phyloP scores from a whole-genome alignment of 441 rosid species.

The Theobroma grandiflorum region DNA sequence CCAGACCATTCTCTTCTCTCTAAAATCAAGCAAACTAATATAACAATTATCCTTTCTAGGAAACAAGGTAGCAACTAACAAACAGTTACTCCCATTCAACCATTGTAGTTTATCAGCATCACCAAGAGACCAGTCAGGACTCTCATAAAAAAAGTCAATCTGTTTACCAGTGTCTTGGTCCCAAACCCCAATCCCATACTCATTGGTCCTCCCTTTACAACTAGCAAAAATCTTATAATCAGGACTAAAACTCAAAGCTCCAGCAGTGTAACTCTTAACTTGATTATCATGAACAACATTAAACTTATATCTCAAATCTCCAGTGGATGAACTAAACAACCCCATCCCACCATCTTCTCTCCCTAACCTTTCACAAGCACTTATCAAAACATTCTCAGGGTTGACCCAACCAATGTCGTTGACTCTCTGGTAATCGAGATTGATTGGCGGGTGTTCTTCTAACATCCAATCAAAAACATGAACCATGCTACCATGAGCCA shows the following conservation, averaged over 20 bases:
- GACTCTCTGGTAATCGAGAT: conserved; percentile 87
- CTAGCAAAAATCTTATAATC: conserved; percentile 79
- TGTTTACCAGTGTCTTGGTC: conserved; percentile 90
- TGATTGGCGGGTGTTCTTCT: conserved; percentile 79
- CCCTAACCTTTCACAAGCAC: conserved; percentile 84
- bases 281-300: conserved; percentile 73
- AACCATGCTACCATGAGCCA: conserved; percentile 89
- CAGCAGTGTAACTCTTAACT: conserved; percentile 83
- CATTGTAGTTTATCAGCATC: conserved; percentile 95
- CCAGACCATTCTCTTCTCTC: conserved; percentile 91
- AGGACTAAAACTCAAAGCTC: conserved; percentile 73
- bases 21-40: conserved; percentile 87
- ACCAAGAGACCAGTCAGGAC: conserved; percentile 88
- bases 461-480: conserved; percentile 92
- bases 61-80: conserved; percentile 89
- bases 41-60: conserved; percentile 96
- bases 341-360: conserved; percentile 97
- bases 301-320: conserved; percentile 78
- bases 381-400: conserved; percentile 65
- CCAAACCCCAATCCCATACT: conserved; percentile 97
- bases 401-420: conserved; percentile 87
- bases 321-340: conserved; percentile 72
- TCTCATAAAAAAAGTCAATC: conserved; percentile 86
- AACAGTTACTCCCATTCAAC: conserved; percentile 72
- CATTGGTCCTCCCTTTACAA: conserved; percentile 91